Conservation (phyloP, 257 asterid species). For the Solanum etuberosum region DNA sequence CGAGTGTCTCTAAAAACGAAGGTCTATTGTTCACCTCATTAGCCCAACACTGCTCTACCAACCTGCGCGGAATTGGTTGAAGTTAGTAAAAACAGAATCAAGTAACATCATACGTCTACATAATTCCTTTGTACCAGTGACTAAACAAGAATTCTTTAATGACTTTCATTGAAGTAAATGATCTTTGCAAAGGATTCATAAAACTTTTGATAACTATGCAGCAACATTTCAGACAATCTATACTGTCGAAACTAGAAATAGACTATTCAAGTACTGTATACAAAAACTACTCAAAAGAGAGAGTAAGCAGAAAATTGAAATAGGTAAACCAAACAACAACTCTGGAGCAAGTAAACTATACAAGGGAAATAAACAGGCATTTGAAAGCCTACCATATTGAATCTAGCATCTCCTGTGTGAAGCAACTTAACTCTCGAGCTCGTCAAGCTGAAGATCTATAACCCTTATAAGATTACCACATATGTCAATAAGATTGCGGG, state of each 20-base stretch:
- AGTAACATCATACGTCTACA: neutral
- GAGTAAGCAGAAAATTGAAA: too few species aligned
- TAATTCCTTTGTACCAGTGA: neutral
- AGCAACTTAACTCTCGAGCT: too few species aligned
- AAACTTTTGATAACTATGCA: neutral
- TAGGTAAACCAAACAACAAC: neutral
- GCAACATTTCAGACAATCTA: neutral
- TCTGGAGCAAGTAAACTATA: neutral
- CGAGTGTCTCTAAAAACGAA: constrained; percentile 51
- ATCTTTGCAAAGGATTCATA: neutral
- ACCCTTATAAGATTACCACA: neutral
- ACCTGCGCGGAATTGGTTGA: constrained; percentile 6
- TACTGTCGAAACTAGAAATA: neutral
- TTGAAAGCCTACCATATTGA: too few species aligned
- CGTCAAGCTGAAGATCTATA: neutral
- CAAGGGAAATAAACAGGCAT: neutral
- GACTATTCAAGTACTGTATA: neutral
- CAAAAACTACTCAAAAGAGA: neutral
- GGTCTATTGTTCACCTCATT: constrained; percentile 57
- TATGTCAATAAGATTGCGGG: neutral
- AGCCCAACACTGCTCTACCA: constrained; percentile 46
- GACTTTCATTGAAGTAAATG: neutral
- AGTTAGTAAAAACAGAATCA: neutral
- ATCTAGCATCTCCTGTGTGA: too few species aligned
- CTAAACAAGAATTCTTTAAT: too few species aligned